Base-by-base conservation (phyloP, 108 stramenopile species). In the Fistulifera solaris region DNA sequence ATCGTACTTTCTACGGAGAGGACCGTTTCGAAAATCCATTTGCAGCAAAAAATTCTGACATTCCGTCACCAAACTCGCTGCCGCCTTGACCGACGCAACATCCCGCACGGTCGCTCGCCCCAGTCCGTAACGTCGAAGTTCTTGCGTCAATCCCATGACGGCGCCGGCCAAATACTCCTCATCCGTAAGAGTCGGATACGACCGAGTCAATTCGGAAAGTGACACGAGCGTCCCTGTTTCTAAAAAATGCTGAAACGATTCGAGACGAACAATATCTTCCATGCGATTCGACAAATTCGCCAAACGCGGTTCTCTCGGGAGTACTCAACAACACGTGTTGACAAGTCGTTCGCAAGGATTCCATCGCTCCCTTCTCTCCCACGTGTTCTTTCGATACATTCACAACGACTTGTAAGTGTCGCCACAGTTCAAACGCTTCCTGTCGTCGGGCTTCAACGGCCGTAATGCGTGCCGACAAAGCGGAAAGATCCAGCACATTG, bases 1-100 rank as follows among this genome's bases (percentile, higher is more conserved):
- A 50, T 91, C 96, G 56, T 89, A 96, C 54, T 83, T 88, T 27
- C 84, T 75, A 17, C 96, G 73, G 38, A 98, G 61, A 16, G 78
- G 72, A 0, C 95, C 94, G 72, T 98, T 98, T n/a, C 95, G 81
- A 63, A 93, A 94, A 59, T 96, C 91, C 56, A 94, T 87, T 51
- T 74, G 51, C 7, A 93, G 58, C 48, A 93, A 58, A 47, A 83
- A 72, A 22, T 77, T 76, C 47, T 85, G 61, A 3, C 88, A 57
- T 27, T 63, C 59, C 4, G 59, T 23, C 1, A 87, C 77, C 49
- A 80, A 47, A 50, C 78, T 68, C 12, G 78, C 54, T 15, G 79
- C 74, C n/a, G 58, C 45, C 19, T 61, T n/a, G 22, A 93, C 78
- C 39, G 64, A 73, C 10, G 49, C 11, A 0, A 72, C 57, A 56